phyloP scores from a whole-genome alignment of 768 basidiomycete species.

The Arthromyces matolae region DNA sequence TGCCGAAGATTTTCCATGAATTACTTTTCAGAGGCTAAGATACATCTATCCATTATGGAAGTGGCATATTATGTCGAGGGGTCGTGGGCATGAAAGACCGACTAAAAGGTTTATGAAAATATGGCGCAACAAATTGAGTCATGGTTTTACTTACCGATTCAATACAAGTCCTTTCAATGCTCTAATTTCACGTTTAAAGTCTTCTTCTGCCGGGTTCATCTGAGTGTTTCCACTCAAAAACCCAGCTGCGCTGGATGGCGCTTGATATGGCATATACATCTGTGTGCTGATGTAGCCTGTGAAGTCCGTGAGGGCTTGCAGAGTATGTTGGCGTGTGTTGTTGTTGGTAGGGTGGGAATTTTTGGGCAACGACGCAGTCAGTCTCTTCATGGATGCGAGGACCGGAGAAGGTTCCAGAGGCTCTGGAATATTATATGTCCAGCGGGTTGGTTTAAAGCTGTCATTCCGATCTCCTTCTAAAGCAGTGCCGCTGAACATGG shows the following conservation, averaged over 20 bases:
- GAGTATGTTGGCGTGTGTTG: constrained; percentile 52
- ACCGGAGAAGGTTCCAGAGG: constrained; percentile 35
- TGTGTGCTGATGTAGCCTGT: constrained; percentile 79
- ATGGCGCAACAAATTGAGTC: background rate
- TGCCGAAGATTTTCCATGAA: too few species aligned
- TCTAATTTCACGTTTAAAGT: constrained; percentile 68
- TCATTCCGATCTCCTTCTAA: constrained; percentile 19
- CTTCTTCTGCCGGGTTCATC: constrained; percentile 54
- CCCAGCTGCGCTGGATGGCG: constrained; percentile 24
- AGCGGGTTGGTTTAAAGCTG: constrained; percentile 25
- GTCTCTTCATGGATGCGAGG: constrained; percentile 30
- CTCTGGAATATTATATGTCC: constrained; percentile 36
- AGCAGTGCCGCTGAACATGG: constrained; percentile 44
- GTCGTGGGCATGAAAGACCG: constrained; percentile 38
- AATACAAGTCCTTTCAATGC: constrained; percentile 77
- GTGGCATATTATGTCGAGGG: constrained; percentile 18
- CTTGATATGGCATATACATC: constrained; percentile 53
- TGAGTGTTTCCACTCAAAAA: constrained; percentile 22
- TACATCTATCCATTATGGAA: background rate
- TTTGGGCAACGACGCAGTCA: constrained; percentile 37
- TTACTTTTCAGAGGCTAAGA: background rate
- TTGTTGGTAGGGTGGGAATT: constrained; percentile 24
- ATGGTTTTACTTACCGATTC: constrained; percentile 49
- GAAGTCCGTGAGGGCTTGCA: constrained; percentile 65
- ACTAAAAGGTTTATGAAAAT: constrained; percentile 18